These are phyloP conservation scores for Telopea speciosissima DNA, from an alignment of 177 flowering plant genomes.

Conservation along the genomic window DNA sequence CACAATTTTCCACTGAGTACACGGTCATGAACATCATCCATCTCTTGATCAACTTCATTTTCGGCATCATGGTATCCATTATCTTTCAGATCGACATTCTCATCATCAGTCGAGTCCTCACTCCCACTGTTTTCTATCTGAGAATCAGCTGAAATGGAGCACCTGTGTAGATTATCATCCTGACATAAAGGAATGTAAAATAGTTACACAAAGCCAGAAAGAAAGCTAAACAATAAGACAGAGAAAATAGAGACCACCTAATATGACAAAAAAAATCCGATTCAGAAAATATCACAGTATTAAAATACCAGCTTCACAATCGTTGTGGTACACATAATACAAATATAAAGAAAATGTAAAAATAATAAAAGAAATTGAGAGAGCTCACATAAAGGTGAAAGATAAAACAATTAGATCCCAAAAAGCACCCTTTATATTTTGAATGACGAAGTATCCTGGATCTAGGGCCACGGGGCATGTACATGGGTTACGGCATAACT, in stretches of 20 bases:
- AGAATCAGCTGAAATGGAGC: constrained; percentile 87
- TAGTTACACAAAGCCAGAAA: not conserved
- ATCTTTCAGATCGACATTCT: constrained; percentile 52
- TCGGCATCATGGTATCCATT: constrained; percentile 89
- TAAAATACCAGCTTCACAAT: too few relatives aligned
- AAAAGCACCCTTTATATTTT: too few relatives aligned
- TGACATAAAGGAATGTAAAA: constrained; percentile 26
- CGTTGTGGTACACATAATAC: too few relatives aligned
- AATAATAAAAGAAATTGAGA: too few relatives aligned
- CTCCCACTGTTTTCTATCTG: constrained; percentile 72
- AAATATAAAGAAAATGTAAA: too few relatives aligned
- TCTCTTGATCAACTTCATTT: constrained; percentile 73
- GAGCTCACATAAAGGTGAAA: too few relatives aligned
- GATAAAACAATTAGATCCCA: too few relatives aligned
- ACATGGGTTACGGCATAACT: too few relatives aligned
- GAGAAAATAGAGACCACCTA: not conserved
- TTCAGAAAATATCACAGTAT: too few relatives aligned
- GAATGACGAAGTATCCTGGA: too few relatives aligned
- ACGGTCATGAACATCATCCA: constrained; percentile 73
- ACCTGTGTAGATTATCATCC: constrained; percentile 78
- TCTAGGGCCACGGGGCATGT: too few relatives aligned
- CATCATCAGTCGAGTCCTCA: constrained; percentile 85
- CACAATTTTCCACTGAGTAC: constrained; percentile 84
- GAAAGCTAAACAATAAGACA: not conserved
- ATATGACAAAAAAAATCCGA: not conserved